These are phyloP conservation scores for Rhododendron simsii DNA, from an alignment of 148 eudicot genomes.

Conservation along the genomic window DNA sequence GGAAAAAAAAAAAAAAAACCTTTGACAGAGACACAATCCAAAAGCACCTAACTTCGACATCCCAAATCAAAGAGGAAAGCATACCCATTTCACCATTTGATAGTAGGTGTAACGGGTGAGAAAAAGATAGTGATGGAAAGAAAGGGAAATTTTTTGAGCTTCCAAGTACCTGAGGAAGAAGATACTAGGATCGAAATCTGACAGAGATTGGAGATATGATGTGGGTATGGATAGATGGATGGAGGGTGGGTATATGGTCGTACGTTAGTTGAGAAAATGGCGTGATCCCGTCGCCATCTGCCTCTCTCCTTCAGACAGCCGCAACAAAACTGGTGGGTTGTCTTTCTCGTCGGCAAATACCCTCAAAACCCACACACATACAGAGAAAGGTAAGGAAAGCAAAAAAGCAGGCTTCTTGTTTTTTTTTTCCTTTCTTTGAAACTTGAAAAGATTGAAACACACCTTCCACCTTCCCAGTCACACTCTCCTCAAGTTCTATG, in stretches of 20 bases:
- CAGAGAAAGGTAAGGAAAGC: not conserved
- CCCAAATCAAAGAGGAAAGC: not conserved
- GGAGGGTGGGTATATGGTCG: not conserved
- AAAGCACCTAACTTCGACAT: too few species aligned
- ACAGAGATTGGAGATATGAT: constrained; percentile 8
- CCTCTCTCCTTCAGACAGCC: constrained; percentile 21
- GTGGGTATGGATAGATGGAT: not conserved
- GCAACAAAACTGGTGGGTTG: constrained; percentile 31
- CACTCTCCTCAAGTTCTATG: not conserved
- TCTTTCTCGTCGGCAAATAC: constrained; percentile 16
- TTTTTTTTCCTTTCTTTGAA: not conserved
- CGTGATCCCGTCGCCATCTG: constrained; percentile 31
- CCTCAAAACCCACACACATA: constrained; percentile 1
- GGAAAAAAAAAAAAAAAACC: too few species aligned
- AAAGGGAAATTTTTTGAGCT: not conserved
- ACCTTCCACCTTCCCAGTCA: constrained; percentile 13
- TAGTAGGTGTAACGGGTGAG: not conserved
- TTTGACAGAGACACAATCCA: too few species aligned
- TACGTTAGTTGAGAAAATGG: constrained; percentile 15
- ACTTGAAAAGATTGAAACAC: not conserved
- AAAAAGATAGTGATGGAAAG: not conserved
- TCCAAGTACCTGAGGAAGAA: constrained; percentile 10
- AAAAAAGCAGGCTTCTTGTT: not conserved
- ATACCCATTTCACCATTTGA: not conserved
- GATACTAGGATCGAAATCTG: constrained; percentile 17